Evolutionary conservation across 345 rosid genomes (phyloP).

Genomic region (Lumnitzera littorea): DNA sequence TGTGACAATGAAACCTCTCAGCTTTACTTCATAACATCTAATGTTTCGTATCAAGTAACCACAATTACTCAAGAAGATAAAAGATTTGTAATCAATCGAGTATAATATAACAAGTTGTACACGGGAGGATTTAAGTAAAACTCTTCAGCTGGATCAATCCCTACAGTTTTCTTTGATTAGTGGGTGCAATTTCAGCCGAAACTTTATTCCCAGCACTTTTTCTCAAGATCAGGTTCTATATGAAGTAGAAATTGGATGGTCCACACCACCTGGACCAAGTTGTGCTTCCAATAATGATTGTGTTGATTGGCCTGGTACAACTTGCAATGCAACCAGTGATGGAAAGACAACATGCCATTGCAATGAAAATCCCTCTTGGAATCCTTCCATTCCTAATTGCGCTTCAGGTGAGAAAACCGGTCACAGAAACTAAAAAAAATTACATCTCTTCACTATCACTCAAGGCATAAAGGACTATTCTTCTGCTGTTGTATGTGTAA

Average conservation of each 20-base stretch:
- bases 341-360: slow-evolving; percentile 15
- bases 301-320: slow-evolving; percentile 14
- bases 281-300: slow-evolving; percentile 15
- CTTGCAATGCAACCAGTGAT: slow-evolving; percentile 6
- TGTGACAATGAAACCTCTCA: slow-evolving; percentile 8
- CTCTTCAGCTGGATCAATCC: slow-evolving; percentile 4
- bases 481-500: no score
- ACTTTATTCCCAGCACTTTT: no score
- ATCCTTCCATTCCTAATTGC: slow-evolving; percentile 6
- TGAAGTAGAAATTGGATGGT: slow-evolving; percentile 14
- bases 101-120: slow-evolving; percentile 7
- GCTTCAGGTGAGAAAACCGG: slow-evolving; percentile 3
- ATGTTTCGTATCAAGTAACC: not conserved
- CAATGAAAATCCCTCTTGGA: slow-evolving; percentile 6
- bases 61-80: not conserved
- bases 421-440: no score
- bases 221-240: not conserved
- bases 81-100: slow-evolving; percentile 5
- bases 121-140: not conserved
- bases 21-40: slow-evolving; percentile 5
- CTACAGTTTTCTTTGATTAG: slow-evolving; percentile 1
- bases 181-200: no score
- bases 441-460: no score
- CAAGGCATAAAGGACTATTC: no score
- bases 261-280: slow-evolving; percentile 14